Evolutionary conservation across 1,139 yeast genomes (phyloP), one percentile per base, ranked within the genome.

Genomic region (Insectozyma bohioensis): DNA sequence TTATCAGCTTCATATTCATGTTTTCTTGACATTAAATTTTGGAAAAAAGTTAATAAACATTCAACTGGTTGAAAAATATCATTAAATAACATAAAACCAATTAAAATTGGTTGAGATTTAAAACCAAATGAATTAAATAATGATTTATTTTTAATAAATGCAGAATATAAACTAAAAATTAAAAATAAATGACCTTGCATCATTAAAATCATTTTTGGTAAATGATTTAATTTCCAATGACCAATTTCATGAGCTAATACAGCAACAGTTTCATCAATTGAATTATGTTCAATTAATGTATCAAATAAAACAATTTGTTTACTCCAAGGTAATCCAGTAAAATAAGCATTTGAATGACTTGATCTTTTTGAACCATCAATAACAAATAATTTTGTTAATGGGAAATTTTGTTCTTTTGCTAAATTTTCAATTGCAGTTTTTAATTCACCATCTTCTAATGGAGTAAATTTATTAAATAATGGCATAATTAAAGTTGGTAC

Each of bases 171-270:
- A 1, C 85, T 69, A 54, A 90, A 85, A 30, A 80, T 71, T 27
- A 75, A 49, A 47, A 84, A 75, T 36, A 83, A 60, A 49, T 85
- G 85, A 10, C 66, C 58, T 59, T 87, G 92, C 31, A 78, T 67
- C 45, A 81, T 71, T 4, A 72, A 48, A 51, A 92, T 61, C 72
- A 80, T 74, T 54, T 80, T 80, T 12, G 88, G 67, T 41, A 90
- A 81, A 59, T 92, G 98, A 40, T 83, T 80, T 56, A 84, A 72
- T 48, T 84, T 83, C 98, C 98, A 92, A 59, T 92, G 98, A 30
- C 98, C 98, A 47, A 92, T 84, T 65, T 92, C 98, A 55, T 92
- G 98, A 14, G 95, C 97, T 49, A 92, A 71, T 1, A 92, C 95
- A 26, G 98, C 97, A 34, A 90, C 87, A 20, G 90, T 85, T 60